phyloP scores from a whole-genome alignment of 2,329 filamentous ascomycete species.

The Neurospora sp. region DNA sequence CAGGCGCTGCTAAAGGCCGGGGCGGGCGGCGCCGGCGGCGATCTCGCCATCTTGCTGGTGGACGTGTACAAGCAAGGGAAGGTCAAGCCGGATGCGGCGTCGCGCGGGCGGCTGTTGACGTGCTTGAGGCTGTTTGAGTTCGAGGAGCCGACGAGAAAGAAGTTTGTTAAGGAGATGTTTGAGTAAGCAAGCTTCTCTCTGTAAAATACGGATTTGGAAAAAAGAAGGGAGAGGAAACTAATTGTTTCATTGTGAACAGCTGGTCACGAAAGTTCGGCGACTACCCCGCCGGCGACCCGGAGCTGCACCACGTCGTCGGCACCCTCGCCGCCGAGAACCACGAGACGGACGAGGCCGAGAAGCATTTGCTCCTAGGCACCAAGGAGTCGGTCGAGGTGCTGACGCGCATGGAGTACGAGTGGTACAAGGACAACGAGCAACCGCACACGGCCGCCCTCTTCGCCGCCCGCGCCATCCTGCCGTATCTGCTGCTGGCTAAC shows the following conservation, averaged over 20 bases:
- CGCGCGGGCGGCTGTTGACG: conserved; percentile 66
- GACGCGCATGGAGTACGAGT: conserved; percentile 76
- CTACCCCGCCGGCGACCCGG: conserved; percentile 83
- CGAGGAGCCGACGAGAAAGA: conserved; percentile 85
- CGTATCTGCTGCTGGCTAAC: conserved; percentile 85
- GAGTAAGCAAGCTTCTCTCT: conserved; percentile 36
- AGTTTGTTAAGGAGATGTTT: conserved; percentile 79
- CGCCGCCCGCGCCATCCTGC: conserved; percentile 75
- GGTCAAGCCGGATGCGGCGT: conserved; percentile 62
- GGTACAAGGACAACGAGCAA: conserved; percentile 77
- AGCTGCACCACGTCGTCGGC: conserved; percentile 86
- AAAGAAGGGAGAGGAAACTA: not conserved
- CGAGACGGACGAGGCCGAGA: conserved; percentile 86
- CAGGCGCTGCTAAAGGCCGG: conserved; percentile 79
- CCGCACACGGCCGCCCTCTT: conserved; percentile 81
- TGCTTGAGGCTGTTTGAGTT: conserved; percentile 70
- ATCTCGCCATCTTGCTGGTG: conserved; percentile 76
- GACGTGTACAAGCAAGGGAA: conserved; percentile 87
- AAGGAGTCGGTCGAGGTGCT: conserved; percentile 77
- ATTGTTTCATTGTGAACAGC: conserved; percentile 23
- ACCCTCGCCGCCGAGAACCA: conserved; percentile 86
- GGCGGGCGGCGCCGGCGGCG: conserved; percentile 88
- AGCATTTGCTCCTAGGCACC: conserved; percentile 79
- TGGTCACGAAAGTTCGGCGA: conserved; percentile 85
- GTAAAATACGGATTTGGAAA: not conserved